Percentiles rank a stretch among this genome's conserved stretches.
Evolutionary conservation across 495 filamentous ascomycete species (phyloP).

Genomic region (Aspergillus bridgeri): DNA sequence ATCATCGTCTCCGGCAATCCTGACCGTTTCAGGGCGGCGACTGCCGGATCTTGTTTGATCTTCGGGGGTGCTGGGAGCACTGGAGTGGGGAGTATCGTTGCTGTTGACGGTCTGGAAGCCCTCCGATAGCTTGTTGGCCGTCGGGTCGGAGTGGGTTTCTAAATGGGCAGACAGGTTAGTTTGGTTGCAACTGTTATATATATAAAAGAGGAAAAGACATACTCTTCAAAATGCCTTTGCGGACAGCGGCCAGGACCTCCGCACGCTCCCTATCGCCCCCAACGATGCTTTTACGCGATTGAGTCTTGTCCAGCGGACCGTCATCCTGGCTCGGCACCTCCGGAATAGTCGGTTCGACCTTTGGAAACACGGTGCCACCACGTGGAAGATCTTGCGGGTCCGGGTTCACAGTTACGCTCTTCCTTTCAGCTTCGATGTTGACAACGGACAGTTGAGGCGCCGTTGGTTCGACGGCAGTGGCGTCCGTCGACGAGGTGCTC

Average conservation of each 20-base stretch:
- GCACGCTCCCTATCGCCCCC: constrained; percentile 88
- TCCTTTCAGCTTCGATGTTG: constrained; percentile 88
- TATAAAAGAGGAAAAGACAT: constrained; percentile 30
- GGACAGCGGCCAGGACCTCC: constrained; percentile 83
- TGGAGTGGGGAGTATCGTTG: constrained; percentile 76
- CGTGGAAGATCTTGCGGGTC: constrained; percentile 65
- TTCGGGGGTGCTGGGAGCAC: constrained; percentile 79
- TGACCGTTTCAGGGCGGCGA: constrained; percentile 60
- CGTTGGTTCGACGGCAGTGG: constrained; percentile 57
- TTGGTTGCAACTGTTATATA: constrained; percentile 9
- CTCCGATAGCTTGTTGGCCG: constrained; percentile 36
- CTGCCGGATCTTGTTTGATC: constrained; percentile 57
- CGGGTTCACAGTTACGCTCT: constrained; percentile 74
- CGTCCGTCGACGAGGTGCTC: constrained; percentile 68
- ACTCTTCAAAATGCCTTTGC: constrained; percentile 96
- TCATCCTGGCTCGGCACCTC: constrained; percentile 42
- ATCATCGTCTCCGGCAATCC: constrained; percentile 82
- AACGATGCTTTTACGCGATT: constrained; percentile 77
- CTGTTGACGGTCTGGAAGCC: constrained; percentile 45
- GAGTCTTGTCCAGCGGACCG: constrained; percentile 54
- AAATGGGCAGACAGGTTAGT: constrained; percentile 15
- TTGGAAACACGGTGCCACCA: constrained; percentile 82
- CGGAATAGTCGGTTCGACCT: constrained; percentile 58
- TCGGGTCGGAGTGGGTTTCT: constrained; percentile 59
- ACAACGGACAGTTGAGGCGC: constrained; percentile 86